A percentile compares a stretch with the other conserved stretches of the same genome.
These are phyloP conservation scores for Podila clonocystis DNA, from an alignment of 192 early-diverging fungal species.

Conservation along the genomic window DNA sequence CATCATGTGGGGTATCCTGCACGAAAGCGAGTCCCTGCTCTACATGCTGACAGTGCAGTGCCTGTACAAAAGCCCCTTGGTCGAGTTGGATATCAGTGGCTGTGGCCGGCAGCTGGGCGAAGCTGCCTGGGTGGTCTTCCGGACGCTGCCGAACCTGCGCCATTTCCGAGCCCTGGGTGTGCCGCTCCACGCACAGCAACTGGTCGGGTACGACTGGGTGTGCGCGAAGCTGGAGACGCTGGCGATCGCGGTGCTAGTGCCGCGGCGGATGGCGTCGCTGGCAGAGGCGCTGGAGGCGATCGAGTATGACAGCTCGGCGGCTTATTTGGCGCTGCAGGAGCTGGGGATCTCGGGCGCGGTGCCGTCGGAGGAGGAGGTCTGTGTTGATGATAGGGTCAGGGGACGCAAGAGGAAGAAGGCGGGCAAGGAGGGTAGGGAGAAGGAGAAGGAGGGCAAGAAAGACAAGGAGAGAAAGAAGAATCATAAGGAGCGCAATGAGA, in stretches of 20 bases:
- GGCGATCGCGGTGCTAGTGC: neutral
- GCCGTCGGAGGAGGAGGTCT: neutral
- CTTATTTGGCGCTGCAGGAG: neutral
- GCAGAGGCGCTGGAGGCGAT: neutral
- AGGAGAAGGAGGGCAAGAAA: neutral
- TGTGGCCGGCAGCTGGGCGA: neutral
- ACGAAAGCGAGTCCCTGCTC: neutral
- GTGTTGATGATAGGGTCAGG: neutral
- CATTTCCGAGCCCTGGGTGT: neutral
- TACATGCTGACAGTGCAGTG: neutral
- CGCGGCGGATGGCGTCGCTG: neutral
- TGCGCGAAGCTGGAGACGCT: neutral
- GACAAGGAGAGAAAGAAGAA: neutral
- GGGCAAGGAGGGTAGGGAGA: neutral
- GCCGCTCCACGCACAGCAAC: neutral
- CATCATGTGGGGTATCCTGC: constrained; percentile 1
- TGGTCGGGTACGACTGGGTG: constrained; percentile 4
- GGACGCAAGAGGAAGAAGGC: neutral
- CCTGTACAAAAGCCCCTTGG: neutral
- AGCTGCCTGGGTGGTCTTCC: neutral
- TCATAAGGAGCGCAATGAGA: neutral
- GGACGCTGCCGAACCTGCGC: neutral
- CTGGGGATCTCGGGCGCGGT: neutral
- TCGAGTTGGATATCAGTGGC: neutral
- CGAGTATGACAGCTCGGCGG: neutral